Evolutionary conservation across 2,329 filamentous ascomycete species (phyloP), one percentile per base, ranked within the genome.

Genomic region (Aspergillus quadrilineatus): DNA sequence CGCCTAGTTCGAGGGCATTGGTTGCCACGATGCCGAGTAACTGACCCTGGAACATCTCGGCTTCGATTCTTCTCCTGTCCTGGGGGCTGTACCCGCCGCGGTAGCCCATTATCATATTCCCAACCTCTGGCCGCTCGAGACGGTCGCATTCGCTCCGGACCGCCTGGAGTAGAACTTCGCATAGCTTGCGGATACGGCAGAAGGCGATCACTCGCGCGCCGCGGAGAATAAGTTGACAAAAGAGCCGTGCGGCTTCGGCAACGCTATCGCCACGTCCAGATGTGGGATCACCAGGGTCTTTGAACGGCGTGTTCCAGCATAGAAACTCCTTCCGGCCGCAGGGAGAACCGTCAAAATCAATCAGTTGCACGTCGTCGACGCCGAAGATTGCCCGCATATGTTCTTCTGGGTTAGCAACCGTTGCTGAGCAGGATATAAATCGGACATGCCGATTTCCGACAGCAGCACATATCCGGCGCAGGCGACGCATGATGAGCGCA

Each of bases 301-400:
- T 95, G 73, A 86, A 96, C 0, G 94, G 94, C 0, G 93, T 97
- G 66, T 99, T 97, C 94, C 94, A 99, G 73, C 92, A 97, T 6
- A 99, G 69, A 56, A 97, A 97, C 67, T 97, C 93, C 70, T 97
- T 97, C 22, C 91, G 82, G 0, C 93, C 91, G 5, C 91, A 91
- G 0, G 94, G 94, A 0, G 92, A 96, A 1, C 94, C 94, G 69
- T 99, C 94, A 67, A 89, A 92, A 67, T 97, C 92, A 0, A 93
- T 88, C 44, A 97, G 74, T 56, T 82, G 85, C 12, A 96, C 90
- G 61, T 92, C 80, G 0, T 92, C 84, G 6, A 96, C 83, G 0
- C 93, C 93, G 63, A 97, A 97, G n/a, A 99, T 89, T 0, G 90
- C 90, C 72, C 86, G 87, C 83, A 99, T 97, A 70, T 99, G 94